A percentile compares a stretch with the other conserved stretches of the same genome.
These are phyloP conservation scores for Ceratocystis lukuohia DNA, from an alignment of 2,329 filamentous ascomycete species.

Conservation along the genomic window DNA sequence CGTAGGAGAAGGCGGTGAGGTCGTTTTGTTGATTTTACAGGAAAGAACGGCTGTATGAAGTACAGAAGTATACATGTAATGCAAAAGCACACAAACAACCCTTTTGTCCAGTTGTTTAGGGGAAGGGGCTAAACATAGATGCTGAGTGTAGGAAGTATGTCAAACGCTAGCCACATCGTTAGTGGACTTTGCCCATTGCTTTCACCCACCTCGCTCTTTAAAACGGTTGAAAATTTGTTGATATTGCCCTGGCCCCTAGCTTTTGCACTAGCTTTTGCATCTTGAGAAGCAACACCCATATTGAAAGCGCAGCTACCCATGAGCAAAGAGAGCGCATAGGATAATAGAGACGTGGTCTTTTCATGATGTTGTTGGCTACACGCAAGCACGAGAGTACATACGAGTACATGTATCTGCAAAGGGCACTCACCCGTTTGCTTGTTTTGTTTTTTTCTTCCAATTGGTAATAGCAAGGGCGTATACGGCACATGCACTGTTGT, in stretches of 20 bases:
- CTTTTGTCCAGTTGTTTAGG: background rate
- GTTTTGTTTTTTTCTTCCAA: background rate
- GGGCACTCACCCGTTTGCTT: background rate
- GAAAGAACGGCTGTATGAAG: background rate
- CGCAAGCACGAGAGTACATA: background rate
- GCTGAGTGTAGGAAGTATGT: background rate
- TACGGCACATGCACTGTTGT: no score
- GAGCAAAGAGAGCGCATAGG: background rate
- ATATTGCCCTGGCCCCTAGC: background rate
- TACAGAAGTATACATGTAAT: background rate
- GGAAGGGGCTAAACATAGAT: background rate
- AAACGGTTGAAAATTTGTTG: background rate
- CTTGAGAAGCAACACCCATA: background rate
- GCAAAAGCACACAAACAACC: background rate
- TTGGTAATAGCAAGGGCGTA: no score
- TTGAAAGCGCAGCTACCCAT: background rate
- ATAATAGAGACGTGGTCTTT: background rate
- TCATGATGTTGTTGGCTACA: background rate
- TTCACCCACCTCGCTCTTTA: background rate
- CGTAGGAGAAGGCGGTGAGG: background rate
- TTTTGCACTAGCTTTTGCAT: background rate
- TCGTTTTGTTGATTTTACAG: no score
- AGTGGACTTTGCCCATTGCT: background rate
- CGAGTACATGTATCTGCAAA: background rate
- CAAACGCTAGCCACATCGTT: background rate